Conservation (phyloP, 306 rosid genomes). For the Castanea crenata region DNA sequence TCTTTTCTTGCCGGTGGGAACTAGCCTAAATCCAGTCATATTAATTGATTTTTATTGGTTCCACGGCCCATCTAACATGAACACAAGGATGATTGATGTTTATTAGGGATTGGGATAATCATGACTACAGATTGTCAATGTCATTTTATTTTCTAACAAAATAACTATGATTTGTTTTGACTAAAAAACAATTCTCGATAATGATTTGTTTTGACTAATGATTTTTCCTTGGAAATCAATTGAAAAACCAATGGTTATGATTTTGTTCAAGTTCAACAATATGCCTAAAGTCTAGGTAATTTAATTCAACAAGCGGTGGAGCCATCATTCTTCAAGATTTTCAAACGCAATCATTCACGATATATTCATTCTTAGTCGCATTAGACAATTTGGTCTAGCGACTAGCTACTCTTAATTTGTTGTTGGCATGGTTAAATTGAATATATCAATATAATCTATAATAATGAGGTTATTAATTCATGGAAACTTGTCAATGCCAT, state of each 20-base stretch:
- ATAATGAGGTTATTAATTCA: no score
- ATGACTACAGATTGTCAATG: background rate
- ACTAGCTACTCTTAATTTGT: no score
- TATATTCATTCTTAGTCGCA: background rate
- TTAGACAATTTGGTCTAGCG: no score
- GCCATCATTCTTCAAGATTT: background rate
- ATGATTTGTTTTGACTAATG: background rate
- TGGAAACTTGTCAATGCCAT: background rate
- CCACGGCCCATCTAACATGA: no score
- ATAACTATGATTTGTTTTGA: background rate
- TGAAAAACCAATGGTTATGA: background rate
- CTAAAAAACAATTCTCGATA: background rate
- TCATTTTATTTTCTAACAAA: background rate
- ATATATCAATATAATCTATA: no score
- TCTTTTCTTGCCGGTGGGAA: no score
- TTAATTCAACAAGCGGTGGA: background rate
- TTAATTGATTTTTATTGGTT: no score
- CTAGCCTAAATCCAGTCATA: no score
- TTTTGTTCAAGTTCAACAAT: background rate
- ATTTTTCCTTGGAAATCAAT: background rate
- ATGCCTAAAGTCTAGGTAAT: background rate
- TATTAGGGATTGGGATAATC: no score
- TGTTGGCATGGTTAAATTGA: no score
- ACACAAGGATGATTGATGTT: no score
- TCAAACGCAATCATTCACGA: constrained; percentile 9